phyloP scores from a whole-genome alignment of 306 rosid species.

The Malus asiatica region DNA sequence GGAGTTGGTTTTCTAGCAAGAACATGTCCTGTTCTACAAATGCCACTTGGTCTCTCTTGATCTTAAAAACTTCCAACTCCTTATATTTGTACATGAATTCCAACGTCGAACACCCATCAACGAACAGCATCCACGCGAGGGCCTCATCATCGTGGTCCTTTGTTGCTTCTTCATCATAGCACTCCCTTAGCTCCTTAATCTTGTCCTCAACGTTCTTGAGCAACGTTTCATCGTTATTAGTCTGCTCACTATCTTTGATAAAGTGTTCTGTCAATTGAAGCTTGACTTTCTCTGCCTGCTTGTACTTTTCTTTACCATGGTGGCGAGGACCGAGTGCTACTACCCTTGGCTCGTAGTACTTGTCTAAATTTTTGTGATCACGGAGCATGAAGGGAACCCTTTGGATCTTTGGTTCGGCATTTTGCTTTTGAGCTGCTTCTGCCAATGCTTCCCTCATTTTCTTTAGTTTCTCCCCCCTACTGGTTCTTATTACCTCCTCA shows the following conservation, averaged over 20 bases:
- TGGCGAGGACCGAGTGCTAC: constrained; percentile 18
- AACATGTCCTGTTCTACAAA: constrained; percentile 2
- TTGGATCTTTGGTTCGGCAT: constrained; percentile 2
- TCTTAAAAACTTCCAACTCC: not conserved
- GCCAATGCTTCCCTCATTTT: not conserved
- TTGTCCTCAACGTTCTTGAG: not conserved
- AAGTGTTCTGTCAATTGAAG: not conserved
- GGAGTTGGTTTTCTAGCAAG: constrained; percentile 12
- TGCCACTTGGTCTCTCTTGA: not conserved
- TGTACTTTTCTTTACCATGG: not conserved
- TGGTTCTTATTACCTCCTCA: not conserved
- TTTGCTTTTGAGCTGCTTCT: not conserved
- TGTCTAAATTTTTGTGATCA: not conserved
- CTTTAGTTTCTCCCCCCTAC: too few species aligned
- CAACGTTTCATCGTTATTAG: not conserved
- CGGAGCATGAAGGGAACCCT: not conserved
- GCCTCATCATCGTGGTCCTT: not conserved
- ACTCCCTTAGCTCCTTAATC: not conserved
- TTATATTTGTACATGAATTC: not conserved
- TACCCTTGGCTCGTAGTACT: constrained; percentile 7
- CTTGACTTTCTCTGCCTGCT: not conserved
- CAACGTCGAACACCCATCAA: not conserved
- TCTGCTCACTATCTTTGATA: not conserved
- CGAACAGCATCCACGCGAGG: not conserved
- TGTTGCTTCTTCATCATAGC: not conserved